Conservation (phyloP, 768 basidiomycete genomes). For the Boletellus emodensis region DNA sequence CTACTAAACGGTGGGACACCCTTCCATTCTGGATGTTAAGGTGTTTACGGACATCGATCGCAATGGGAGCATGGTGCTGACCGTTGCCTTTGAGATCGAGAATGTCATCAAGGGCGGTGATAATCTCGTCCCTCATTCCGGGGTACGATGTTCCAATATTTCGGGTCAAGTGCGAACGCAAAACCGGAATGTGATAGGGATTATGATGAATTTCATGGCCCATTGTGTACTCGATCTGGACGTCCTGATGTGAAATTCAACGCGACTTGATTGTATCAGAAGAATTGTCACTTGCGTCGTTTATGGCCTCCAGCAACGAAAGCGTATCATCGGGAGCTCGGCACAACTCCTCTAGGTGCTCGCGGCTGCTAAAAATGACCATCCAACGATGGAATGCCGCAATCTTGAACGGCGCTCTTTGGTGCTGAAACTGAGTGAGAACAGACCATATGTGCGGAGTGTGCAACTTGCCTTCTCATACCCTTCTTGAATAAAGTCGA, state of each 20-base stretch:
- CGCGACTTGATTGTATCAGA: neutral
- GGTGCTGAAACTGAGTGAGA: slow-evolving; percentile 17
- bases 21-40: slow-evolving; percentile 36
- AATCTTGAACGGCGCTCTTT: slow-evolving; percentile 28
- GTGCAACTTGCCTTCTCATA: neutral
- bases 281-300: slow-evolving; percentile 29
- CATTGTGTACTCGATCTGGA: slow-evolving; percentile 38
- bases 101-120: slow-evolving; percentile 35
- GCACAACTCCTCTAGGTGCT: slow-evolving; percentile 36
- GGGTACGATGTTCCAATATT: slow-evolving; percentile 38
- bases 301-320: slow-evolving; percentile 11
- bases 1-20: slow-evolving; percentile 23
- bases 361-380: slow-evolving; percentile 31
- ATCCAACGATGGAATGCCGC: slow-evolving; percentile 31
- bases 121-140: slow-evolving; percentile 45
- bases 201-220: slow-evolving; percentile 27
- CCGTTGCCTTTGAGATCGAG: slow-evolving; percentile 25
- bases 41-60: neutral
- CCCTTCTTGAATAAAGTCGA: neutral
- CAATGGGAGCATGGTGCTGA: neutral
- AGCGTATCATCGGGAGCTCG: slow-evolving; percentile 38
- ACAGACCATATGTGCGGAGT: too few relatives aligned
- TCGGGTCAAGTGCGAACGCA: slow-evolving; percentile 33
- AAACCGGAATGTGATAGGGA: slow-evolving; percentile 25
- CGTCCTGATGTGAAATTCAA: slow-evolving; percentile 21